Conservation (phyloP, 2,329 filamentous ascomycete species). For the Alternaria postmessia region DNA sequence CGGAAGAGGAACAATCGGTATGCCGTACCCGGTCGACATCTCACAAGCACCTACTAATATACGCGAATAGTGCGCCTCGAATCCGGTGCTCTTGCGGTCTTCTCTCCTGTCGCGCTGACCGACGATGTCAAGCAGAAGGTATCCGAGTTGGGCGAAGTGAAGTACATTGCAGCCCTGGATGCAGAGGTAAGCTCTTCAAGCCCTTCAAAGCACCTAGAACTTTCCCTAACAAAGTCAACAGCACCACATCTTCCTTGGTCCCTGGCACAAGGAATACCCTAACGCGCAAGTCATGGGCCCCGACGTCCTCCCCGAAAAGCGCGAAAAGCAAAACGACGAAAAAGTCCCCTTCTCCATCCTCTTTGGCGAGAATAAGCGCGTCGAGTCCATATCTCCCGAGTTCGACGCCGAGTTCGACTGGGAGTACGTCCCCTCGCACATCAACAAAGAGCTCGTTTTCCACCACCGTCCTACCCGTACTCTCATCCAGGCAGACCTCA, state of each 20-base stretch:
- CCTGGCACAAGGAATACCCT: constrained; percentile 84
- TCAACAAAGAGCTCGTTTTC: constrained; percentile 89
- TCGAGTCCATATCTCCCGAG: constrained; percentile 69
- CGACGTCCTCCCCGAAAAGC: constrained; percentile 84
- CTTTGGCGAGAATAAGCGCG: constrained; percentile 54
- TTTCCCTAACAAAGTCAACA: constrained; percentile 15
- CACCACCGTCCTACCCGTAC: constrained; percentile 79
- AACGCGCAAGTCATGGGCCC: constrained; percentile 81
- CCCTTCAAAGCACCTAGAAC: background rate
- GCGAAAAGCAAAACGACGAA: constrained; percentile 67
- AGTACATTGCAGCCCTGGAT: constrained; percentile 88
- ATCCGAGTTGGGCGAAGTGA: constrained; percentile 69
- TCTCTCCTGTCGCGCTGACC: constrained; percentile 89
- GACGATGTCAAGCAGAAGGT: constrained; percentile 72
- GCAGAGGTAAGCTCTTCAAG: constrained; percentile 62
- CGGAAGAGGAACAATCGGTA: constrained; percentile 85
- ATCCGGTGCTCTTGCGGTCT: constrained; percentile 81
- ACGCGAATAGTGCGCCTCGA: constrained; percentile 72
- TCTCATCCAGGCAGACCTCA: constrained; percentile 85
- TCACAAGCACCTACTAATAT: constrained; percentile 17
- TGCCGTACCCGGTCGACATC: constrained; percentile 25
- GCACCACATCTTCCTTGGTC: constrained; percentile 91
- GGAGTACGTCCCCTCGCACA: constrained; percentile 82
- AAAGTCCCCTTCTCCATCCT: constrained; percentile 71
- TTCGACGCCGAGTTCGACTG: constrained; percentile 87